Evolutionary conservation across 2,329 filamentous ascomycete species (phyloP), one percentile per base, ranked within the genome.

Genomic region (Cladophialophora exuberans): DNA sequence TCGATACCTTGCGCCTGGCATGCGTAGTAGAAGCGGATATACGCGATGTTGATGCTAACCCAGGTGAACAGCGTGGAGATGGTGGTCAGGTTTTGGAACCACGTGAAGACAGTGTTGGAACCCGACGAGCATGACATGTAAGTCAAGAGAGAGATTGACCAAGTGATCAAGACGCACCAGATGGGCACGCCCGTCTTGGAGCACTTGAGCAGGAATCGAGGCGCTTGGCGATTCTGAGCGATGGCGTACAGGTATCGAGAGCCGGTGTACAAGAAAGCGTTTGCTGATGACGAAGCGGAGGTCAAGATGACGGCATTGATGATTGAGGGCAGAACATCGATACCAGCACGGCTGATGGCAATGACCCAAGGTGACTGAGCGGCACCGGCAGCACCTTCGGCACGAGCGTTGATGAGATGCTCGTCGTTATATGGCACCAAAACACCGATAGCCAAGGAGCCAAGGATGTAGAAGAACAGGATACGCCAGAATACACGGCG

Each of bases 251-350:
- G 73, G 50, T 77, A 78, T 47, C 79, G 75, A 6, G 77, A 79
- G 3, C 76, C 76, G 25, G 73, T 75, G 69, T 80, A 82, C 42
- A 90, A 71, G 64, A 81, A 83, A 62, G 86, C 84, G 63, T 90
- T 90, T 0, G 82, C 84, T 0, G 86, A 81, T 0, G 86, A 89
- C 72, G 83, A 86, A 0, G 86, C 87, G 0, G 85, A 87, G 0
- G 86, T 86, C 61, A 91, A 78, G 62, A 92, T 86, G 26, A 90
- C 77, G 30, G 86, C 84, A 69, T 92, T 92, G 71, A 91, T 85
- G 54, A 92, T 80, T 7, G 83, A 84, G 0, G 87, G 85, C 1
- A 92, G 79, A 22, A 82, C 85, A 84, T 1, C 83, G 83, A 9
- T 63, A 15, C 57, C 52, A 10, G 87, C 85, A 22, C 60, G 59